phyloP scores from a whole-genome alignment of 306 rosid species.

The Trifolium dubium region DNA sequence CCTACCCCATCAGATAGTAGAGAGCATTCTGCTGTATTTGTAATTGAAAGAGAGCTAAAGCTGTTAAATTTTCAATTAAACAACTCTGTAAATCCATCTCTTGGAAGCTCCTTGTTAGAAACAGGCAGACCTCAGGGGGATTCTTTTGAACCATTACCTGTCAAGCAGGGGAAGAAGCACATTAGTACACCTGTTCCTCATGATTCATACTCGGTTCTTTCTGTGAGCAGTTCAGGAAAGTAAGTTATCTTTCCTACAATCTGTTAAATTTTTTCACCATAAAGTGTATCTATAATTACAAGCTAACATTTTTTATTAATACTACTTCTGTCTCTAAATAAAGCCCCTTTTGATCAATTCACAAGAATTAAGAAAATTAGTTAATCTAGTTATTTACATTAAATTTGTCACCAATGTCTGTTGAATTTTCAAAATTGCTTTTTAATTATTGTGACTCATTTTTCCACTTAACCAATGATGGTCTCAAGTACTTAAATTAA shows the following conservation, averaged over 20 bases:
- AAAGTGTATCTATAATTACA: conserved; percentile 9
- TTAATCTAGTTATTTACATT: conserved; percentile 3
- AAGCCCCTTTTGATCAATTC: not conserved
- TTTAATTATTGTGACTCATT: not conserved
- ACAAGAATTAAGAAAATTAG: not conserved
- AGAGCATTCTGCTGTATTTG: conserved; percentile 93
- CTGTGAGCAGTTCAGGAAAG: conserved; percentile 99
- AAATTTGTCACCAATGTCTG: not conserved
- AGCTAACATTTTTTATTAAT: conserved; percentile 19
- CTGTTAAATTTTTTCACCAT: not conserved
- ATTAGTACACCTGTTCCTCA: conserved; percentile 97
- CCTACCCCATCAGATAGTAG: conserved; percentile 86
- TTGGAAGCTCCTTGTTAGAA: conserved; percentile 89
- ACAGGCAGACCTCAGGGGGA: conserved; percentile 89
- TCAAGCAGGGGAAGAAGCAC: conserved; percentile 93
- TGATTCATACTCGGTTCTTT: conserved; percentile 95
- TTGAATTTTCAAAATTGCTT: not conserved
- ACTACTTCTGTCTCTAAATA: not conserved
- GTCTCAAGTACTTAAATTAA: not conserved
- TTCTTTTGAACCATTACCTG: conserved; percentile 71
- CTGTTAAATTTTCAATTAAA: conserved; percentile 86
- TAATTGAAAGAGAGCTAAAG: conserved; percentile 90
- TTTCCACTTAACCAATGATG: not conserved
- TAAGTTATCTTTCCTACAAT: conserved; percentile 58
- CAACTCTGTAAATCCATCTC: conserved; percentile 92